Percentiles rank a stretch among this genome's conserved stretches.
Evolutionary conservation across 768 basidiomycete species (phyloP).

Genomic region (Leccinum disarticulatum): DNA sequence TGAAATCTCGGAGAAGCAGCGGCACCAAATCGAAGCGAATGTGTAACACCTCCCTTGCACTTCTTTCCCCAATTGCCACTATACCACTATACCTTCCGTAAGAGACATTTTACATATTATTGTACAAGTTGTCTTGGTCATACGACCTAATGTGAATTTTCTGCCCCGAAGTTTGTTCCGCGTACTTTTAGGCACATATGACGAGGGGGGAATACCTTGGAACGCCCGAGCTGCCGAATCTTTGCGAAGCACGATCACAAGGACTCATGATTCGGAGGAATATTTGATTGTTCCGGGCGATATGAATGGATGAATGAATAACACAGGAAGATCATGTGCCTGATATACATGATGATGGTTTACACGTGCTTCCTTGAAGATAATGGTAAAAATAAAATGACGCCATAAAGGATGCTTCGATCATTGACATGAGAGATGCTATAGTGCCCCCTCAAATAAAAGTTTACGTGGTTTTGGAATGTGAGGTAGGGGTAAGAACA

Average conservation of each 20-base stretch:
- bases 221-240: too few species aligned
- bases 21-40: not conserved
- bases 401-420: not conserved
- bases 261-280: too few species aligned
- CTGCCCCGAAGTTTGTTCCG: not conserved
- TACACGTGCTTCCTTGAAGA: not conserved
- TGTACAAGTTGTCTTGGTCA: not conserved
- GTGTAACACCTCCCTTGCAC: not conserved
- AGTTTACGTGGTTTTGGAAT: constrained; percentile 36
- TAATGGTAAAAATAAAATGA: not conserved
- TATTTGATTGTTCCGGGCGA: too few species aligned
- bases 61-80: not conserved
- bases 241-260: not conserved
- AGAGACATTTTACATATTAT: not conserved
- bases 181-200: too few species aligned
- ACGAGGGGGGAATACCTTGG: too few species aligned
- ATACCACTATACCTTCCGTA: not conserved
- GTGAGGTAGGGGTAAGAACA: constrained; percentile 32
- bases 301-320: not conserved
- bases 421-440: not conserved
- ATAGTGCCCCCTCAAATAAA: constrained; percentile 37
- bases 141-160: not conserved
- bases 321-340: not conserved
- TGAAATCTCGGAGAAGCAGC: constrained; percentile 19
- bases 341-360: not conserved